Base-by-base conservation (phyloP, 768 basidiomycete genomes). In the Hygrocybe coccinea region DNA sequence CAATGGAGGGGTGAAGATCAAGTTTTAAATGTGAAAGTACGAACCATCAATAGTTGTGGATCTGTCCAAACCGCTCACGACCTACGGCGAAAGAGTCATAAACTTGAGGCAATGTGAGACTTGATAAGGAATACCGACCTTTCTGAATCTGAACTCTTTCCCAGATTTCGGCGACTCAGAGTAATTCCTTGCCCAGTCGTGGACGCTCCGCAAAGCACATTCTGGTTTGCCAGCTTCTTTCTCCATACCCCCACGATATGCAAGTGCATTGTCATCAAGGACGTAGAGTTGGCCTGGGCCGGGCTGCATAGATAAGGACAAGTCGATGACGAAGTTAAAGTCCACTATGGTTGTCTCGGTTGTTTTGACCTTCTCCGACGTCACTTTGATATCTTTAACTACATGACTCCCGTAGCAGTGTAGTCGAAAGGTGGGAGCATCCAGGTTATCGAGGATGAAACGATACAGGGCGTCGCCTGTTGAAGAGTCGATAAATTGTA, bases 91-190 rank as follows among this genome's bases (percentile, higher is more conserved):
- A n/a, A n/a, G n/a, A n/a, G n/a, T n/a, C n/a, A n/a, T n/a, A n/a
- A n/a, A n/a, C n/a, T n/a, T n/a, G n/a, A n/a, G n/a, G n/a, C n/a
- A n/a, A n/a, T n/a, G n/a, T n/a, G n/a, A n/a, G n/a, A n/a, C n/a
- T n/a, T n/a, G n/a, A n/a, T n/a, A n/a, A n/a, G n/a, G n/a, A n/a
- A n/a, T n/a, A n/a, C n/a, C n/a, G n/a, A n/a, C n/a, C n/a, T n/a
- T n/a, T n/a, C n/a, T n/a, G n/a, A n/a, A n/a, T n/a, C n/a, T 54
- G 29, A 54, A 45, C 44, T 54, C 52, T 44, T 53, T 53, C 38
- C 52, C 52, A 45, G 52, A 45, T 25, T 54, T 54, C 15, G 41
- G 44, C 4, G 52, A 54, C 11, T 17, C 21, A 19, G 41, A 39
- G 9, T 54, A 54, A 54, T 54, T 33, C 15, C 52, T 15, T 17